phyloP scores from a whole-genome alignment of 2,329 filamentous ascomycete genomes.

The Cladorrhinum sp. region DNA sequence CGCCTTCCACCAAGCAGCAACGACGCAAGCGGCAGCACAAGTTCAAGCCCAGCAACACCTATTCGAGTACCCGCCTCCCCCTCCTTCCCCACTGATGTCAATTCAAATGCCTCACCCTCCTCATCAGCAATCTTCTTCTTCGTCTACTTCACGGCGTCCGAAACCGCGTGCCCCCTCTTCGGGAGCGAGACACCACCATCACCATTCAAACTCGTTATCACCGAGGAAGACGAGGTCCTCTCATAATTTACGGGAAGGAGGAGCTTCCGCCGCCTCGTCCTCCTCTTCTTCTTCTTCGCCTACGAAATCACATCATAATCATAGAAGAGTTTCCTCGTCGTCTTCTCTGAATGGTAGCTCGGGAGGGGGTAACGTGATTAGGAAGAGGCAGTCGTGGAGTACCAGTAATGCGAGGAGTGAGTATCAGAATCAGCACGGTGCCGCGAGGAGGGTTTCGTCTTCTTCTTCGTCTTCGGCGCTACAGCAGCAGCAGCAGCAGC shows the following conservation, averaged over 20 bases:
- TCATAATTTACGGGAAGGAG: constrained; percentile 27
- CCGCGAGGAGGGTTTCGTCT: not conserved
- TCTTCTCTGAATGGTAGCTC: not conserved
- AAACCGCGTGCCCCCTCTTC: constrained; percentile 54
- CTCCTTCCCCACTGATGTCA: constrained; percentile 38
- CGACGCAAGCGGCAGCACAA: constrained; percentile 20
- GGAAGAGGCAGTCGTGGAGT: constrained; percentile 39
- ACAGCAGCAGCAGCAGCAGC: no score
- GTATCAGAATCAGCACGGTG: not conserved
- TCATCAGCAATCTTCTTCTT: constrained; percentile 5
- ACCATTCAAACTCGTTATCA: constrained; percentile 38
- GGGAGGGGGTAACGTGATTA: constrained; percentile 25
- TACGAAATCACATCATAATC: not conserved
- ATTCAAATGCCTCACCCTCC: constrained; percentile 9
- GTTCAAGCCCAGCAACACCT: constrained; percentile 29
- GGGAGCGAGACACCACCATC: constrained; percentile 47
- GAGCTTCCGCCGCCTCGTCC: no score
- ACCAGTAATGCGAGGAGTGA: no score
- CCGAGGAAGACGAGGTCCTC: constrained; percentile 39
- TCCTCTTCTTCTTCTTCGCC: constrained; percentile 19
- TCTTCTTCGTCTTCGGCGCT: not conserved
- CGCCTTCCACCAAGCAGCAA: not conserved
- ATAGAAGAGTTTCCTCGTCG: not conserved
- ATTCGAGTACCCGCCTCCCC: constrained; percentile 19
- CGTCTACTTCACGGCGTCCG: constrained; percentile 11